A percentile compares a stretch with the other conserved stretches of the same genome.
Evolutionary conservation across 1,139 yeast species (phyloP).

Genomic region (Pneumocystis murina): DNA sequence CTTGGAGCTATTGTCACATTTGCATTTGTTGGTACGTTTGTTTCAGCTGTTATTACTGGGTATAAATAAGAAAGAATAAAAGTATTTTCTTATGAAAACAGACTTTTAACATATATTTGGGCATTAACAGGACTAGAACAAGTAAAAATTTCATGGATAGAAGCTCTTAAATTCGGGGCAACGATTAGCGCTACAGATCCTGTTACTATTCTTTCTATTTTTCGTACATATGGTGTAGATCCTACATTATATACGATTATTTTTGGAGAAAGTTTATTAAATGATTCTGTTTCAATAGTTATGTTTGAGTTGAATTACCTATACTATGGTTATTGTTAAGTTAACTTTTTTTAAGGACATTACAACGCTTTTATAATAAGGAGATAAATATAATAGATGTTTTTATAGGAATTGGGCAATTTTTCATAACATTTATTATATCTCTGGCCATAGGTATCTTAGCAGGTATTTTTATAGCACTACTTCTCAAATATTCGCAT

Average conservation of each 20-base stretch:
- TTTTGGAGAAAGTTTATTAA: constrained; percentile 86
- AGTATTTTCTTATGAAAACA: neutral
- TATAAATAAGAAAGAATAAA: neutral
- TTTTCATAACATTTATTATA: constrained; percentile 82
- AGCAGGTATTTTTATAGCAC: constrained; percentile 77
- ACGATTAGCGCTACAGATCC: constrained; percentile 97
- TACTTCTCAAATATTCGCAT: constrained; percentile 80
- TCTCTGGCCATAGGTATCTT: constrained; percentile 83
- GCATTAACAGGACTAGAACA: constrained; percentile 84
- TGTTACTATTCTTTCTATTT: constrained; percentile 87
- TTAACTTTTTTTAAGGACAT: constrained; percentile 32
- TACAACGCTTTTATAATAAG: constrained; percentile 89
- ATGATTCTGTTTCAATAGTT: constrained; percentile 96
- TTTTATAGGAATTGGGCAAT: constrained; percentile 87
- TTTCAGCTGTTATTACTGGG: constrained; percentile 81
- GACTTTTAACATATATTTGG: constrained; percentile 50
- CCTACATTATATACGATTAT: constrained; percentile 93
- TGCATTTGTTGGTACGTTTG: constrained; percentile 94
- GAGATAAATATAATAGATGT: constrained; percentile 58
- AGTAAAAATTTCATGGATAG: constrained; percentile 76
- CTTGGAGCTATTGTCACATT: constrained; percentile 81
- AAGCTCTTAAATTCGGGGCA: constrained; percentile 94
- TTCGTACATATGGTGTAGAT: constrained; percentile 94
- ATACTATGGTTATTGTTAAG: neutral
- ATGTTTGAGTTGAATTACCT: constrained; percentile 53